Conservation (phyloP, 1,139 yeast genomes). For the Diutina catenulata region DNA sequence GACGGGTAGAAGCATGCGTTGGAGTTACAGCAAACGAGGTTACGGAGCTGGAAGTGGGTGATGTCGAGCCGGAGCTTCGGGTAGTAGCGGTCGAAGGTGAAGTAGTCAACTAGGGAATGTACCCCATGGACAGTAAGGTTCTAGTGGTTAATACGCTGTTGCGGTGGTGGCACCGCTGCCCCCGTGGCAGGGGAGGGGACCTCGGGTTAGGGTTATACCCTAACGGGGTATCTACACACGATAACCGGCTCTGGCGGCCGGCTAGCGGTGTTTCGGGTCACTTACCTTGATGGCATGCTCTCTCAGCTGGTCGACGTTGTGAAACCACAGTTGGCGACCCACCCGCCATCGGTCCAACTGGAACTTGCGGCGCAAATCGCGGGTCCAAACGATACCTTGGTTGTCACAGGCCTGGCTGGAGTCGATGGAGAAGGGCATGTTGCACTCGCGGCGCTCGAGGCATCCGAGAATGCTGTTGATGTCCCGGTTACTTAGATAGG, state of each 20-base stretch:
- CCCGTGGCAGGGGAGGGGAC: no score
- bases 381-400: conserved; percentile 31
- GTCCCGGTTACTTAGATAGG: conserved; percentile 2
- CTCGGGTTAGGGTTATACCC: no score
- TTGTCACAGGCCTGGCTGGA: conserved; percentile 9
- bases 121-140: conserved; percentile 14
- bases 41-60: conserved; percentile 47
- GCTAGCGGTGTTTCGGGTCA: conserved; percentile 8
- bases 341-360: conserved; percentile 22
- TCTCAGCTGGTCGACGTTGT: conserved; percentile 25
- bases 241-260: no score
- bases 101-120: conserved; percentile 21
- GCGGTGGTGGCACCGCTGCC: no score
- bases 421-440: background rate
- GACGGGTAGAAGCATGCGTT: conserved; percentile 32
- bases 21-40: conserved; percentile 32
- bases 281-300: conserved; percentile 23
- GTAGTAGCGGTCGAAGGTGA: conserved; percentile 29
- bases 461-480: conserved; percentile 1
- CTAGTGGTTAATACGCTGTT: conserved; percentile 12
- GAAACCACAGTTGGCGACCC: conserved; percentile 27
- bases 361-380: conserved; percentile 20
- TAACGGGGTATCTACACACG: no score
- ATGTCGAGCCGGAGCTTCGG: conserved; percentile 35
- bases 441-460: conserved; percentile 1